Base-by-base conservation (phyloP, 2,329 filamentous ascomycete genomes). In the Sporothrix globosa region DNA sequence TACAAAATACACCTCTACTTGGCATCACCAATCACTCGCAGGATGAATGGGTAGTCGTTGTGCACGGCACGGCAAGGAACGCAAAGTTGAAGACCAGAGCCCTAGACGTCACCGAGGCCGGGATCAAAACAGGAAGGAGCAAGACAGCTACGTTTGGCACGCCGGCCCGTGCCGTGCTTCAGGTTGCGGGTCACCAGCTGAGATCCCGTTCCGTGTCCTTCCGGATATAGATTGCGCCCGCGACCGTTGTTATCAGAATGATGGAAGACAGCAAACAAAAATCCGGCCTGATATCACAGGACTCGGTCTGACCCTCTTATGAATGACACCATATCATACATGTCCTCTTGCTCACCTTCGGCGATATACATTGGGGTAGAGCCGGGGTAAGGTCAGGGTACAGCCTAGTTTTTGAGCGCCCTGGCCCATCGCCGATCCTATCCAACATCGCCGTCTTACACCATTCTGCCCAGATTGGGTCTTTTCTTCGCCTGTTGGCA, bases 31-130 rank as follows among this genome's bases (percentile, higher is more conserved):
- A 66, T 30, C 0, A 24, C 41, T 7, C 52, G 50, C 6, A 63
- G 67, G 10, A 39, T 65, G 5, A 52, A 30, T 41, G 46, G 14
- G 9, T 7, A 34, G 39, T 30, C 67, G 34, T 67, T 71, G 34
- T 68, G 63, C 2, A 71, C 54, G 24, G 58, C 41, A n/a, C 41
- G 52, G 34, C 34, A 34, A 34, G 34, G 34, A 34, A 34, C 9
- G 34, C 27, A 9, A 3, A 30, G 3, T 34, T 6, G 34, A 19
- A 58, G 56, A 34, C 81, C 80, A 70, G 81, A 82, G 4, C 78
- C 76, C 70, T 79, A 80, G 63, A 82, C 78, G 19, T 79, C 79
- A 14, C 74, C 68, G 0, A 79, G 75, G 17, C 79, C 78, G 4
- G 77, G 76, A 0, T 77, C 58, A 2, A 2, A 81, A 73, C 0